Conservation (phyloP, 257 asterid genomes). For the Coffea canephora region DNA sequence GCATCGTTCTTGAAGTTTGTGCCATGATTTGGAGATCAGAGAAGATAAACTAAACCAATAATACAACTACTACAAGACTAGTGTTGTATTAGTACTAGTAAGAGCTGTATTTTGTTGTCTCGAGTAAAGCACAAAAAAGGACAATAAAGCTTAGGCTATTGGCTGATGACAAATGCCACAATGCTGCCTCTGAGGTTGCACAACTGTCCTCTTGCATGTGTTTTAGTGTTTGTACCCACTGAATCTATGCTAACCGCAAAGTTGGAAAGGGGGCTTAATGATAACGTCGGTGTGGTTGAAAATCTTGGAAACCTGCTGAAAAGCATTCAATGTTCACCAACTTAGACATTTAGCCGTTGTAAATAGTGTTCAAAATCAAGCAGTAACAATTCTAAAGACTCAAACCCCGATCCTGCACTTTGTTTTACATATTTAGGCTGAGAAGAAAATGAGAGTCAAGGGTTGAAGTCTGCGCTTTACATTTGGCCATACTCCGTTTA, state of each 20-base stretch:
- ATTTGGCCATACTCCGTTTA: no score
- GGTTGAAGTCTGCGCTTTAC: not conserved
- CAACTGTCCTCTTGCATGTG: constrained; percentile 32
- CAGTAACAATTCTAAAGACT: not conserved
- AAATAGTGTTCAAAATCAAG: not conserved
- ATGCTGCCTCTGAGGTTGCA: not conserved
- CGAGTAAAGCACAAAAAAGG: constrained; percentile 3
- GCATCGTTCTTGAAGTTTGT: constrained; percentile 41
- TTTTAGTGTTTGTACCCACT: not conserved
- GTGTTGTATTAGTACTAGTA: not conserved
- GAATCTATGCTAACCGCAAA: not conserved
- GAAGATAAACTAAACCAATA: not conserved
- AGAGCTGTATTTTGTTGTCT: not conserved
- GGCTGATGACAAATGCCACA: not conserved
- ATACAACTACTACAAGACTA: not conserved
- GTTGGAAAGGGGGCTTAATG: not conserved
- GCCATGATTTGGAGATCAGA: constrained; percentile 21
- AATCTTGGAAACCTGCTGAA: constrained; percentile 24
- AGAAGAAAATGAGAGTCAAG: not conserved
- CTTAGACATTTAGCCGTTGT: constrained; percentile 37
- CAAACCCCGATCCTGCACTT: not conserved
- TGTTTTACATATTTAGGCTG: not conserved
- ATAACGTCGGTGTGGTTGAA: constrained; percentile 32
- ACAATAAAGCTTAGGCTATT: constrained; percentile 16
- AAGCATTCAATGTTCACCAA: constrained; percentile 30